Conservation (phyloP, 2,329 filamentous ascomycete genomes). For the Microcyclospora tardicrescens region DNA sequence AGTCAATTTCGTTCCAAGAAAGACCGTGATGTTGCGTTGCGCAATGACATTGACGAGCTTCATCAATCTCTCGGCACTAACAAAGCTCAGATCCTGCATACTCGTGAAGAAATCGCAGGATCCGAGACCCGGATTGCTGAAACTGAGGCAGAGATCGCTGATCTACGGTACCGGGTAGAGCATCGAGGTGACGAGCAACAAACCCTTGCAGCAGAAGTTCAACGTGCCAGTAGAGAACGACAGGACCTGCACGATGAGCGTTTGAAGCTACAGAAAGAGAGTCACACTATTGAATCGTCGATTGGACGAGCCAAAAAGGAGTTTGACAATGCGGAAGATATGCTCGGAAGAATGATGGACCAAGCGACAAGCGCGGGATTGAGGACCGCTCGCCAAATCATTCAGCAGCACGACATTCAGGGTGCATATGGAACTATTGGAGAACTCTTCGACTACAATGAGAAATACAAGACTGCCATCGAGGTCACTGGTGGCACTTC, state of each 20-base stretch:
- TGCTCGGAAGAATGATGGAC: conserved; percentile 76
- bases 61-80: conserved; percentile 64
- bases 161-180: conserved; percentile 59
- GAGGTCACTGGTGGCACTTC: conserved; percentile 88
- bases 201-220: conserved; percentile 58
- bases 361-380: conserved; percentile 74
- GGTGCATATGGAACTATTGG: conserved; percentile 88
- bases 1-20: conserved; percentile 78
- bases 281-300: conserved; percentile 71
- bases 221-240: conserved; percentile 62
- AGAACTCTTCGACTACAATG: conserved; percentile 77
- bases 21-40: conserved; percentile 74
- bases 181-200: conserved; percentile 65
- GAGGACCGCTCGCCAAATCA: conserved; percentile 72
- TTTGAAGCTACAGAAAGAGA: conserved; percentile 76
- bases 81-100: conserved; percentile 73
- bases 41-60: conserved; percentile 66
- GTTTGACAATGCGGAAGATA: conserved; percentile 62
- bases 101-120: conserved; percentile 65
- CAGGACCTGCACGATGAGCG: conserved; percentile 75
- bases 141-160: conserved; percentile 59
- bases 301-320: conserved; percentile 65
- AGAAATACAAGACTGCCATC: conserved; percentile 74
- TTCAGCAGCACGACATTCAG: conserved; percentile 62
- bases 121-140: conserved; percentile 58